Conservation (phyloP, 495 filamentous ascomycete species). For the Podospora sp. region DNA sequence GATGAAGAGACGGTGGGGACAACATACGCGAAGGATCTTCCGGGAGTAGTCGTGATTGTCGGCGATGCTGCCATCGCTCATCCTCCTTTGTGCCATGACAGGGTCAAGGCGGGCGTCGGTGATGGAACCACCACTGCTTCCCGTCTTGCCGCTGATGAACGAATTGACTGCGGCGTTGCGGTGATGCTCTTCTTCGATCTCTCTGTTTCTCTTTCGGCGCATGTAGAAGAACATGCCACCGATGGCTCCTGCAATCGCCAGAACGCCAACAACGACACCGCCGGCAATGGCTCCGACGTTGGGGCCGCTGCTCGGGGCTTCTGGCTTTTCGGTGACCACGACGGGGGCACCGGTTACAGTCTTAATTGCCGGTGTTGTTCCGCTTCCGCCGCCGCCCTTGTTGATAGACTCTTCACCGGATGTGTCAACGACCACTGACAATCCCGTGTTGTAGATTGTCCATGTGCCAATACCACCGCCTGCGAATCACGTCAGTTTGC, state of each 20-base stretch:
- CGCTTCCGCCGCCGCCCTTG: background rate
- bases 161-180: conserved; percentile 70
- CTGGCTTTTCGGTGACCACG: conserved; percentile 25
- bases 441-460: conserved; percentile 57
- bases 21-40: conserved; percentile 84
- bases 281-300: conserved; percentile 75
- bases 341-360: conserved; percentile 22
- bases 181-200: conserved; percentile 78
- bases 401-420: conserved; percentile 3
- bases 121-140: conserved; percentile 62
- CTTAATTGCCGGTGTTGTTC: conserved; percentile 8
- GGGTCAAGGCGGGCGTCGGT: conserved; percentile 87
- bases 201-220: conserved; percentile 70
- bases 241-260: conserved; percentile 65
- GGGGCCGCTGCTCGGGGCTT: conserved; percentile 51
- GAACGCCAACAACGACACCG: conserved; percentile 83
- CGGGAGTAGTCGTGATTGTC: conserved; percentile 98
- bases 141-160: conserved; percentile 65
- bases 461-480: conserved; percentile 55
- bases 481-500: conserved; percentile 29
- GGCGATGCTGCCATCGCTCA: conserved; percentile 96
- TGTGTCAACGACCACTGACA: conserved; percentile 28
- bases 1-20: background rate
- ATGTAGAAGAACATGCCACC: conserved; percentile 75
- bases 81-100: conserved; percentile 79